Evolutionary conservation across 352 stramenopile species (phyloP).

Genomic region (Pythium monospermum): DNA sequence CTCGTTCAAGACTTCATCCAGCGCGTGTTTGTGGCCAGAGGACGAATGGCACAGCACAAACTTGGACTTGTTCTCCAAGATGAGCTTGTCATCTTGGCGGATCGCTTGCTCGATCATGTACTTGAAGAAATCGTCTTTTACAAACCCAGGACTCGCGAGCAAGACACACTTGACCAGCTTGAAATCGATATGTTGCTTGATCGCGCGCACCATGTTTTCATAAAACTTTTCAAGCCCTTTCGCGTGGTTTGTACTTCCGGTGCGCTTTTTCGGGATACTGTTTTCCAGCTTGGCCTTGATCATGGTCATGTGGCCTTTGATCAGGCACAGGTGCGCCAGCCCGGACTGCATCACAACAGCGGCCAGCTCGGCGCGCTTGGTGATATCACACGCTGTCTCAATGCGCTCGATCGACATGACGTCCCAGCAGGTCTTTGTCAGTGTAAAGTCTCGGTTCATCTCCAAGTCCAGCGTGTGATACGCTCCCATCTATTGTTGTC

Average conservation of each 20-base stretch:
- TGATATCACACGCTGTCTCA: constrained; percentile 92
- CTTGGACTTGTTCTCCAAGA: constrained; percentile 96
- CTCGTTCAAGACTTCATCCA: constrained; percentile 96
- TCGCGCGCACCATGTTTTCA: constrained; percentile 93
- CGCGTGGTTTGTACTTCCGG: constrained; percentile 89
- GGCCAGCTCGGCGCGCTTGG: constrained; percentile 93
- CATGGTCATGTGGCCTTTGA: constrained; percentile 96
- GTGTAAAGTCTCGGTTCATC: constrained; percentile 94
- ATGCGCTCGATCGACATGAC: constrained; percentile 96
- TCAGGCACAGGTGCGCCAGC: constrained; percentile 96
- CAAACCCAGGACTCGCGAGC: constrained; percentile 93
- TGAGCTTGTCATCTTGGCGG: constrained; percentile 89
- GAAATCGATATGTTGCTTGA: constrained; percentile 96
- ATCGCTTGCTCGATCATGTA: constrained; percentile 92
- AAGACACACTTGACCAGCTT: constrained; percentile 96
- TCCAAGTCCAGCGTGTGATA: constrained; percentile 98
- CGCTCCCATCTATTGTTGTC: constrained; percentile 84
- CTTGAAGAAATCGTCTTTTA: constrained; percentile 98
- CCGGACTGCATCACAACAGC: constrained; percentile 96
- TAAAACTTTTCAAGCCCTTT: constrained; percentile 96
- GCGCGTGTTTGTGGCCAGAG: constrained; percentile 96
- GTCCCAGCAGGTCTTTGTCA: constrained; percentile 97
- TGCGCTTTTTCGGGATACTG: constrained; percentile 96
- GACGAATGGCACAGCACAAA: constrained; percentile 95
- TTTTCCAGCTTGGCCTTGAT: constrained; percentile 94